Evolutionary conservation across 805 yeast species (phyloP).

Genomic region (Aciculoconidium aculeatum): DNA sequence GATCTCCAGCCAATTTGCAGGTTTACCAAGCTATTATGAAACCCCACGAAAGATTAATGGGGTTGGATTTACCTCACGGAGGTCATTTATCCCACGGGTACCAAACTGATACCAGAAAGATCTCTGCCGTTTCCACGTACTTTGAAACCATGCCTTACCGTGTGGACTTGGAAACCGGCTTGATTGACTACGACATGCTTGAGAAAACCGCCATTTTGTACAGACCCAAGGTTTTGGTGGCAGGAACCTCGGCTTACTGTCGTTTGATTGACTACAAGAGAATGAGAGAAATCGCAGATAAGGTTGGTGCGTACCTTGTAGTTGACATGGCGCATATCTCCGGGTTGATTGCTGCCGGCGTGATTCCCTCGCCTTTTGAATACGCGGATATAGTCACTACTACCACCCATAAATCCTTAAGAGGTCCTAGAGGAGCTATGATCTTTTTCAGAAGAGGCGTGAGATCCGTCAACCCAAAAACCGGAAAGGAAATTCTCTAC

Average conservation of each 20-base stretch:
- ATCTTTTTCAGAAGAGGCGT: conserved; percentile 95
- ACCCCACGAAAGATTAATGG: conserved; percentile 93
- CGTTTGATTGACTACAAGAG: conserved; percentile 84
- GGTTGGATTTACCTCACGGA: conserved; percentile 96
- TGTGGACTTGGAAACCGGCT: conserved; percentile 76
- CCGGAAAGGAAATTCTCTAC: conserved; percentile 78
- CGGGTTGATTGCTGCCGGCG: conserved; percentile 93
- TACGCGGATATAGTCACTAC: conserved; percentile 95
- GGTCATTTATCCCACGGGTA: conserved; percentile 98
- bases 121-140: conserved; percentile 87
- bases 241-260: conserved; percentile 96
- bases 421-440: conserved; percentile 99
- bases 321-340: conserved; percentile 98
- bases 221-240: conserved; percentile 93
- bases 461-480: conserved; percentile 67
- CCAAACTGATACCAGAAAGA: conserved; percentile 84
- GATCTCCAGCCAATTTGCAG: conserved; percentile 94
- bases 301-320: conserved; percentile 86
- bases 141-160: conserved; percentile 98
- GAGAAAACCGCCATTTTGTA: conserved; percentile 76
- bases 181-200: conserved; percentile 86
- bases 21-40: conserved; percentile 85
- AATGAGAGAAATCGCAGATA: conserved; percentile 87
- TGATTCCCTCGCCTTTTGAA: conserved; percentile 87
- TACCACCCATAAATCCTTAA: conserved; percentile 93